Conservation (phyloP, 2,329 filamentous ascomycete genomes). For the Lachnellula cervina region DNA sequence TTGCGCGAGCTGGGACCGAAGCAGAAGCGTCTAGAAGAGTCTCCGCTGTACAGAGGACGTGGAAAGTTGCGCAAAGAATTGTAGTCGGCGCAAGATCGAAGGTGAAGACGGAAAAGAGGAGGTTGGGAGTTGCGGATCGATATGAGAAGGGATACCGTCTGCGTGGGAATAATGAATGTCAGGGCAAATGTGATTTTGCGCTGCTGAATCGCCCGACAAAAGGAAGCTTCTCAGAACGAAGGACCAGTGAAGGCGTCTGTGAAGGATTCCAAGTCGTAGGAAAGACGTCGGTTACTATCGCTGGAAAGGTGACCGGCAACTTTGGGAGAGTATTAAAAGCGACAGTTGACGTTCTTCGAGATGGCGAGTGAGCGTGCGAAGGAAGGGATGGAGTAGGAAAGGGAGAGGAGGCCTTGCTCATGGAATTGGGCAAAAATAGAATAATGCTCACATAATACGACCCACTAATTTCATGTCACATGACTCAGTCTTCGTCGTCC, state of each 20-base stretch:
- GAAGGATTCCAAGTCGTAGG: constrained; percentile 33
- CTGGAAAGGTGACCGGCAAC: constrained; percentile 34
- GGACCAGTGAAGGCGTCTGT: constrained; percentile 61
- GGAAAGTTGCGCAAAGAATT: background rate
- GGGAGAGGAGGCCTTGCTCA: constrained; percentile 2
- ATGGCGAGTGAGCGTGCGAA: constrained; percentile 26
- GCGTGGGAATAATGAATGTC: background rate
- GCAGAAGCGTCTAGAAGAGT: background rate
- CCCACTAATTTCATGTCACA: background rate
- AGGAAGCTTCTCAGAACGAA: constrained; percentile 29
- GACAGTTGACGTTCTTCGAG: constrained; percentile 30
- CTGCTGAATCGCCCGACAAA: constrained; percentile 33
- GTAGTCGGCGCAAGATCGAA: background rate
- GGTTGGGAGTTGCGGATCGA: background rate
- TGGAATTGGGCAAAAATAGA: constrained; percentile 6
- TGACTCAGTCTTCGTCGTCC: background rate
- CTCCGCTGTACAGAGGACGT: background rate
- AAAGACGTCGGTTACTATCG: constrained; percentile 32
- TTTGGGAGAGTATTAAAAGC: constrained; percentile 28
- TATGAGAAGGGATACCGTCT: background rate
- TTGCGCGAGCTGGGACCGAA: background rate
- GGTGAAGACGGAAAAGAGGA: background rate
- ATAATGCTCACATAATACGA: background rate
- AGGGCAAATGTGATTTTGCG: constrained; percentile 9
- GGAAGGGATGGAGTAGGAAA: constrained; percentile 18